phyloP scores from a whole-genome alignment of 208 protist species.

The Acanthamoeba lugdunensis region DNA sequence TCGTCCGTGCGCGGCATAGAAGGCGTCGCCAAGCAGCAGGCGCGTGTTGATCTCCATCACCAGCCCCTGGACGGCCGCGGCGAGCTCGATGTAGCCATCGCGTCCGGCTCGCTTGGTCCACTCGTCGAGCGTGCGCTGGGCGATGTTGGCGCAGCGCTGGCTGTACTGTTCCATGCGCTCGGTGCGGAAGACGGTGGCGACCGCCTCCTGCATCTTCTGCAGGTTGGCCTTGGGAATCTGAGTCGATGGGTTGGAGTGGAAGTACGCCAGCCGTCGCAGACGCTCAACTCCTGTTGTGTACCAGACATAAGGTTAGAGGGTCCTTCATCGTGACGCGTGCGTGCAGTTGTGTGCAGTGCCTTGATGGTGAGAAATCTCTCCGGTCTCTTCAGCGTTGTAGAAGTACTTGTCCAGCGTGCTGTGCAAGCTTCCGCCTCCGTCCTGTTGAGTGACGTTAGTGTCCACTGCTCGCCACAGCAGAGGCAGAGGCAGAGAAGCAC shows the following conservation, averaged over 20 bases:
- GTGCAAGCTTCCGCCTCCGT: slow-evolving; percentile 30
- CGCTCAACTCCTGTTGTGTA: neutral
- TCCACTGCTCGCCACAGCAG: no score
- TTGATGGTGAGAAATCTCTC: slow-evolving; percentile 3
- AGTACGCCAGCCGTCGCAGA: slow-evolving; percentile 33
- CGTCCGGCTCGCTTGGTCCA: neutral
- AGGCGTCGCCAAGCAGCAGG: slow-evolving; percentile 14
- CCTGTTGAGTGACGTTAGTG: neutral
- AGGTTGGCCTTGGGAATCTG: neutral
- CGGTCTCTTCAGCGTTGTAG: slow-evolving; percentile 34
- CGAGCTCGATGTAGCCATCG: slow-evolving; percentile 7
- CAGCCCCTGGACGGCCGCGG: neutral
- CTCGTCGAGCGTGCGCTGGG: neutral
- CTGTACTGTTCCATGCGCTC: slow-evolving; percentile 2
- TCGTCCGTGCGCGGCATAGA: neutral
- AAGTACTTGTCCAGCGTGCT: slow-evolving; percentile 58
- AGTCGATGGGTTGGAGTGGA: neutral
- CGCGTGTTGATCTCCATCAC: slow-evolving; percentile 51
- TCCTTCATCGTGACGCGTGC: neutral
- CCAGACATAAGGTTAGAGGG: neutral
- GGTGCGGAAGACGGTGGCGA: neutral
- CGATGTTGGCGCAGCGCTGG: neutral
- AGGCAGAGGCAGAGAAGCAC: neutral
- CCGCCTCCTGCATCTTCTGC: neutral
- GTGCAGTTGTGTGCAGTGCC: neutral